Base-by-base conservation (phyloP, 306 rosid genomes). In the Corylus americana region DNA sequence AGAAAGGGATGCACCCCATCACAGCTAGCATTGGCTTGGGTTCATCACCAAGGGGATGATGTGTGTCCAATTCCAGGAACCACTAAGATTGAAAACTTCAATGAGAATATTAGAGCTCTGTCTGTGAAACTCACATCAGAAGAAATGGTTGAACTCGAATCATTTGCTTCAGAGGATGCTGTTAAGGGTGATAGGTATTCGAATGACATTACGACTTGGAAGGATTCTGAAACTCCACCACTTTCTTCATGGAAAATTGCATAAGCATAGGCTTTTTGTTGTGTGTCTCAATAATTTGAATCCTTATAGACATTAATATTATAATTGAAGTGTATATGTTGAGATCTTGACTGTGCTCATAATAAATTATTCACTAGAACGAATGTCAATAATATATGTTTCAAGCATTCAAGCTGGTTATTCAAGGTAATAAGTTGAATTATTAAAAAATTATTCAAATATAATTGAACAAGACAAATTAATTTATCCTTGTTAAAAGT, bases 21-120 rank as follows among this genome's bases (percentile, higher is more conserved):
- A 18, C 93, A 89, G 59, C 87, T 88, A 29, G 92, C 91, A 18
- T n/a, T 89, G 71, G 91, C 93, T 1, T 91, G 91, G 94, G 82
- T 89, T 85, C 94, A 86, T 47, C 92, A 89, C 80, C 91, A 91
- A 62, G 93, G 96, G 51, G 84, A 81, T 1, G 93, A 89, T 8
- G 92, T 89, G 71, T 84, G 89, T 47, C 92, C 93, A 0, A 91
- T 89, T 17, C 98, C 98, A 0, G 97, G 98, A 86, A 93, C 98
- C 47, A 93, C 98, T 4, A 90, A 91, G 80, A 75, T 86, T 22
- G 85, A 80, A 78, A 90, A 91, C 82, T 71, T 94, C 0, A 79
- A 92, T 57, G 83, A 90, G 50, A 94, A 94, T 66, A 83, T 90
- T 2, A 89, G 76, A 2, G 94, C 96, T 68, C 72, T 93, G 45